Conservation (phyloP, 1,284 basidiomycete species). For the Pyrrhoderma noxium region DNA sequence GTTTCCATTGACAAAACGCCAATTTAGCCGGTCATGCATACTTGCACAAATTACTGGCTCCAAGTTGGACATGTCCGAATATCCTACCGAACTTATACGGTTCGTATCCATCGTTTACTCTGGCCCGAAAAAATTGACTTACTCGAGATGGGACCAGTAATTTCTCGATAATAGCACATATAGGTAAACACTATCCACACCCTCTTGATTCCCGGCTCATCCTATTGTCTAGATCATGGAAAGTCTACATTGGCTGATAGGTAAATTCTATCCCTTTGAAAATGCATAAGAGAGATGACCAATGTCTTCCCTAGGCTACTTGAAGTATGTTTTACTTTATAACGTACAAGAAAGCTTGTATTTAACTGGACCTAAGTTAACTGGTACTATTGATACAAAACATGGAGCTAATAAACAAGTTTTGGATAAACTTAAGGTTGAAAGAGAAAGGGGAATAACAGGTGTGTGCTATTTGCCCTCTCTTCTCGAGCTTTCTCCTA, state of each 20-base stretch:
- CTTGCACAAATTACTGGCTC: background rate
- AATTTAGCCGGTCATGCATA: constrained; percentile 4
- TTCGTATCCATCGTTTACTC: constrained; percentile 24
- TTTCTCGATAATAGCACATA: constrained; percentile 93
- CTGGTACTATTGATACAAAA: constrained; percentile 74
- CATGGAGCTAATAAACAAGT: constrained; percentile 77
- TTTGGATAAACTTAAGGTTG: constrained; percentile 94
- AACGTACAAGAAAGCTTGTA: constrained; percentile 3
- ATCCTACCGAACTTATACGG: constrained; percentile 72
- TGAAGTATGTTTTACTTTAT: constrained; percentile 40
- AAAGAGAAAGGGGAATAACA: constrained; percentile 90
- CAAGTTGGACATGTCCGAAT: constrained; percentile 55
- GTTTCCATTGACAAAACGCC: background rate
- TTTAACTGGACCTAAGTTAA: constrained; percentile 49
- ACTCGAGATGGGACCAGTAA: constrained; percentile 53
- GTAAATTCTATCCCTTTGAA: constrained; percentile 29
- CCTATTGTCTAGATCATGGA: constrained; percentile 61
- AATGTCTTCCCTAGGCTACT: constrained; percentile 40
- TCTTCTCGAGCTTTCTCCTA: constrained; percentile 2
- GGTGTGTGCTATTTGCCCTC: constrained; percentile 41
- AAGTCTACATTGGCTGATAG: constrained; percentile 90
- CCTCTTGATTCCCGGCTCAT: background rate
- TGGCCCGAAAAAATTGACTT: too few relatives aligned
- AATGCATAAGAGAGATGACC: background rate
- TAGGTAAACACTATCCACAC: constrained; percentile 44